These are phyloP conservation scores for Ceriops decandra DNA, from an alignment of 345 rosid genomes.

Conservation along the genomic window DNA sequence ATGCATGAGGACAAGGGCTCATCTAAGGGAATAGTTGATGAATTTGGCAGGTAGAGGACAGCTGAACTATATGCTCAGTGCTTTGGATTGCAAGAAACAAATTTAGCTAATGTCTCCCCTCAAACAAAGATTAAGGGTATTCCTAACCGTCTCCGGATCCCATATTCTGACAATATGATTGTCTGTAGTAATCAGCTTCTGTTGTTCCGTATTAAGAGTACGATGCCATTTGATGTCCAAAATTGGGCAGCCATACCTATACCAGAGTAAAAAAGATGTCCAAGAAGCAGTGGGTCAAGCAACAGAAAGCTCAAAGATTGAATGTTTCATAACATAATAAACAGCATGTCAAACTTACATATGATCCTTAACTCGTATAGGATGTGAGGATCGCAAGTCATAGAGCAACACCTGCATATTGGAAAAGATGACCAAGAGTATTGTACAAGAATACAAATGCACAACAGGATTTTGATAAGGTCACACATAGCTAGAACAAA, in stretches of 20 bases:
- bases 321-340: background rate
- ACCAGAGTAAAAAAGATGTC: constrained; percentile 9
- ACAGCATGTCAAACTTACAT: constrained; percentile 49
- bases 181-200: constrained; percentile 75
- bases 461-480: background rate
- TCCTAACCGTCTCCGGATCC: constrained; percentile 87
- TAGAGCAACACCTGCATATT: constrained; percentile 74
- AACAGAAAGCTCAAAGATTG: background rate
- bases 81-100: too few relatives aligned
- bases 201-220: constrained; percentile 68
- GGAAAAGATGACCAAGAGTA: constrained; percentile 3
- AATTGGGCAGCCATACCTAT: constrained; percentile 88
- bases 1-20: too few relatives aligned
- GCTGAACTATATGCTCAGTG: too few relatives aligned
- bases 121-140: background rate
- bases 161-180: constrained; percentile 84
- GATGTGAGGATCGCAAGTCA: constrained; percentile 83
- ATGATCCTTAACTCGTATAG: constrained; percentile 80
- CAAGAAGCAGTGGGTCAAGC: constrained; percentile 9
- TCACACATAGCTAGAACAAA: background rate
- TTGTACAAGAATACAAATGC: background rate
- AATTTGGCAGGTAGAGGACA: too few relatives aligned
- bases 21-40: too few relatives aligned
- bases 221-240: constrained; percentile 91
- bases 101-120: too few relatives aligned